These are phyloP conservation scores for Pseudopediastrum boryanum DNA, from an alignment of 139 green algal genomes.

Conservation along the genomic window DNA sequence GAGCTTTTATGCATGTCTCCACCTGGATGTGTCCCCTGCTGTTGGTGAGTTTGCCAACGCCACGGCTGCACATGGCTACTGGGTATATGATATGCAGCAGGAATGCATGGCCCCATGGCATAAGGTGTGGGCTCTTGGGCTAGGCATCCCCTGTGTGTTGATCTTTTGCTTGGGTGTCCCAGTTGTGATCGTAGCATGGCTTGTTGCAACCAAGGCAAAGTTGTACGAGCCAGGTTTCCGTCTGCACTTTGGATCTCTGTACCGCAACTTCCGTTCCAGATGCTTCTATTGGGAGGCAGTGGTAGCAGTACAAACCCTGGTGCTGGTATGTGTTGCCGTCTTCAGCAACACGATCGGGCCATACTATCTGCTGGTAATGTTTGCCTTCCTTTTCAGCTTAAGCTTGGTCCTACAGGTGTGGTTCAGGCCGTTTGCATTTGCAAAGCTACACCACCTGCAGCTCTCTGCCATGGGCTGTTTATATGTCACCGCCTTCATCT, in stretches of 20 bases:
- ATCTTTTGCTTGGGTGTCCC: neutral
- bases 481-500: neutral
- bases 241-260: conserved; percentile 14
- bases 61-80: neutral
- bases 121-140: neutral
- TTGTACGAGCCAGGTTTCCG: neutral
- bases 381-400: neutral
- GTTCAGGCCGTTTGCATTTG: neutral
- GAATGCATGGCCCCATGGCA: neutral
- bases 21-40: neutral
- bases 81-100: neutral
- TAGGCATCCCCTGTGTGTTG: neutral
- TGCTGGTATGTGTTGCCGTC: conserved; percentile 3
- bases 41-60: too few species aligned
- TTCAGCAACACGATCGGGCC: neutral
- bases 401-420: neutral
- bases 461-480: neutral
- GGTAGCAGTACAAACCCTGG: neutral
- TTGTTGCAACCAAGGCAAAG: neutral
- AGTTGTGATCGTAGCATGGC: neutral
- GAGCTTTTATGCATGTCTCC: neutral
- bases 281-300: conserved; percentile 16
- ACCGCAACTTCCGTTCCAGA: neutral
- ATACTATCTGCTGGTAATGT: conserved; percentile 16
- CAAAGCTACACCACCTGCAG: conserved; percentile 4